Base-by-base conservation (phyloP, 108 stramenopile species). In the Parietichytrium sp. region DNA sequence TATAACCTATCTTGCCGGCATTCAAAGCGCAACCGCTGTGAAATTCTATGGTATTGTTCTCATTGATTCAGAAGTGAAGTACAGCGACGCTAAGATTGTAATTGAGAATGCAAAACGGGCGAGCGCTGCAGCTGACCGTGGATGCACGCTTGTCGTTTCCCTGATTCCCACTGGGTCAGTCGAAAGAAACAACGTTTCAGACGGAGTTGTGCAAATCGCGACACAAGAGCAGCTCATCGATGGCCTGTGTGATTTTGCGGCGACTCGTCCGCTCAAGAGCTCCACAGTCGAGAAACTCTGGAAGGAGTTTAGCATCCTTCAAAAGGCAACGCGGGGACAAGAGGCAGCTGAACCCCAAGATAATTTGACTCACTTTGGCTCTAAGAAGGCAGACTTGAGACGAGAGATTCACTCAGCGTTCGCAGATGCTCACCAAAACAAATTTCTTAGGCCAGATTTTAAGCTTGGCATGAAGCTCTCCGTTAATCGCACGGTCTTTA, bases 161-260 rank as follows among this genome's bases (percentile, higher is more conserved):
- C 12, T 72, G 42, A n/a, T 72, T 8, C 61, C 61, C 0, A 42
- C 61, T 7, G 61, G 61, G 6, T 72, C 89, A 26, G 79, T 85
- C 8, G 80, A 86, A 13, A 30, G 84, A 3, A 85, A 87, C 49
- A 3, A 33, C 4, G 4, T 80, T 26, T 85, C 84, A 4, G 88
- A 86, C 79, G 85, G 81, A 27, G 84, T 87, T 7, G 48, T 90
- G 4, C 55, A 88, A 3, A 84, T 88, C 48, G 87, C 89, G 27
- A 47, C 88, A 3, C 81, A 84, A 3, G 86, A 87, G 48, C 82
- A 88, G 38, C 49, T 86, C 18, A 72, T 72, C 0, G 61, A n/a
- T 8, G 18, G 20, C 29, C 15, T 72, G 0, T 72, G 61, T 2
- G 61, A 72, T 27, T 15, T 72, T 8, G 61, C 61, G 38, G 20